Conservation (phyloP, 2,329 filamentous ascomycete species). For the Aquanectria penicillioides region DNA sequence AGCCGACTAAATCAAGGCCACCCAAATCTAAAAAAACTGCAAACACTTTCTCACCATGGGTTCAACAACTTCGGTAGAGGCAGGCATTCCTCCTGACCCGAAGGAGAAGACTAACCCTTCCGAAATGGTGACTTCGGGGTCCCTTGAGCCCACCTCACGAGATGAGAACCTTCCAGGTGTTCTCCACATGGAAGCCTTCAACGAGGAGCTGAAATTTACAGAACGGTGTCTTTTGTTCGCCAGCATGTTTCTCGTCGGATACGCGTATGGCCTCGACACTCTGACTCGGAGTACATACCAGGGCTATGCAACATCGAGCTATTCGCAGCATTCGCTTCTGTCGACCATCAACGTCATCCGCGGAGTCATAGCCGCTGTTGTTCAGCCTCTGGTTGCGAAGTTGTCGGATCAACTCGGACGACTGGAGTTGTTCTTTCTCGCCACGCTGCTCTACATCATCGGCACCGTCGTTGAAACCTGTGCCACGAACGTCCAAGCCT, state of each 20-base stretch:
- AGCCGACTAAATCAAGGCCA: no score
- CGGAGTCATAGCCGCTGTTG: constrained; percentile 48
- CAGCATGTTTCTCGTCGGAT: background rate
- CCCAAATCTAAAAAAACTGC: no score
- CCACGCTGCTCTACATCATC: constrained; percentile 63
- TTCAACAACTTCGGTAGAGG: no score
- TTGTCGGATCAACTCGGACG: constrained; percentile 71
- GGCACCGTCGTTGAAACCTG: constrained; percentile 68
- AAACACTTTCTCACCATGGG: no score
- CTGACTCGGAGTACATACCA: background rate
- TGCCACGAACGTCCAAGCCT: constrained; percentile 63
- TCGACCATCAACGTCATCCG: constrained; percentile 57
- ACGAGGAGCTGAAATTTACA: background rate
- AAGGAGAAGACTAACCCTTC: background rate
- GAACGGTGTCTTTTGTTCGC: background rate
- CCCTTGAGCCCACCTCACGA: background rate
- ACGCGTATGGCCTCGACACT: background rate
- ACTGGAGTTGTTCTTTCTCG: constrained; percentile 66
- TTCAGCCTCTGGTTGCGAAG: constrained; percentile 59
- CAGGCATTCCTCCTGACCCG: background rate
- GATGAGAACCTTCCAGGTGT: background rate
- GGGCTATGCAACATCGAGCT: constrained; percentile 5
- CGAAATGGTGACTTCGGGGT: background rate
- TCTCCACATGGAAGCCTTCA: background rate
- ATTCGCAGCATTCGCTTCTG: constrained; percentile 54